A percentile compares a stretch with the other conserved stretches of the same genome.
Evolutionary conservation across 306 rosid species (phyloP).

Genomic region (Vachellia collinsii): DNA sequence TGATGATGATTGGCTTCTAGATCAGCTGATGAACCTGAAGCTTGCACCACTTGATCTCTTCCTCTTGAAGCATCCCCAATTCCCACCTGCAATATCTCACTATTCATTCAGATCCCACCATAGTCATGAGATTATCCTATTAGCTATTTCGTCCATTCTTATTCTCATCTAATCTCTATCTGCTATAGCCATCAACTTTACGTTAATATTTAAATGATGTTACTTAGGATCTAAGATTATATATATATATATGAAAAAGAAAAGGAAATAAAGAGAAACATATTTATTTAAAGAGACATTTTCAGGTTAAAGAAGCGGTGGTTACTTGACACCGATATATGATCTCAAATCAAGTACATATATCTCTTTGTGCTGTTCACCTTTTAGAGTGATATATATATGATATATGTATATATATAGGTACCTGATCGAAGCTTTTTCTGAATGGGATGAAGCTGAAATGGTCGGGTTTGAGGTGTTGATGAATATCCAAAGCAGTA

Average conservation of each 20-base stretch:
- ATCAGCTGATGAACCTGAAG: slow-evolving; percentile 59
- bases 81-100: slow-evolving; percentile 60
- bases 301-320: slow-evolving; percentile 17
- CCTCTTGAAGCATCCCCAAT: slow-evolving; percentile 69
- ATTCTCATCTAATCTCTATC: not conserved
- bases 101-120: not conserved
- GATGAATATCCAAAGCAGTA: slow-evolving; percentile 53
- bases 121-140: not conserved
- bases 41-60: slow-evolving; percentile 52
- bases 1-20: slow-evolving; percentile 52
- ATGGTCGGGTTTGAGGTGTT: slow-evolving; percentile 67
- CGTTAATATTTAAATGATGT: not conserved
- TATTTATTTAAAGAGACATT: not conserved
- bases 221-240: not conserved
- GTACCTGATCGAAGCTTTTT: slow-evolving; percentile 77
- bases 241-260: not conserved
- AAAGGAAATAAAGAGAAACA: not conserved
- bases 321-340: slow-evolving; percentile 50
- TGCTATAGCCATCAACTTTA: not conserved
- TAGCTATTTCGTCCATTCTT: slow-evolving; percentile 43
- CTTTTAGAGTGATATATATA: not conserved
- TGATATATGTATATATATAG: not conserved
- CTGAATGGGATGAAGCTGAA: slow-evolving; percentile 77
- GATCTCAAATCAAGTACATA: slow-evolving; percentile 42
- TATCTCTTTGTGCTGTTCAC: slow-evolving; percentile 33